Conservation (phyloP, 768 basidiomycete genomes). For the Tylopilus balloui region DNA sequence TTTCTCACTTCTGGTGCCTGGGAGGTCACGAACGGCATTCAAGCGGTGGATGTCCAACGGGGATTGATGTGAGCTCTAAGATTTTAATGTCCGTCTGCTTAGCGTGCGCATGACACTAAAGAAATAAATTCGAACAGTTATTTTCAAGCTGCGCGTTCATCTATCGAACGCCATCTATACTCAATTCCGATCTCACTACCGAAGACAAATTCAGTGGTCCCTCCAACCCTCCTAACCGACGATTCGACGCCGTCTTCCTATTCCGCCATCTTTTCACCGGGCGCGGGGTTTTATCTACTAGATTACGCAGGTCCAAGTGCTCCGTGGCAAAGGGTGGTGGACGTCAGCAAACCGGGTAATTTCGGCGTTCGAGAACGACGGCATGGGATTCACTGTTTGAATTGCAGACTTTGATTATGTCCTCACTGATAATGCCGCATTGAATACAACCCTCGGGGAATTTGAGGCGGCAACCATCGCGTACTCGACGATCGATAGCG, state of each 20-base stretch:
- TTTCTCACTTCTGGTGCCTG: constrained; percentile 87
- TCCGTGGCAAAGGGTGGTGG: constrained; percentile 82
- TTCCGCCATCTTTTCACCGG: constrained; percentile 73
- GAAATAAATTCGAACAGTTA: constrained; percentile 51
- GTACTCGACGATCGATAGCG: constrained; percentile 69
- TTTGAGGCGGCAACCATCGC: constrained; percentile 71
- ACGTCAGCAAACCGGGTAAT: constrained; percentile 46
- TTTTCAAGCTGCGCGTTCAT: constrained; percentile 82
- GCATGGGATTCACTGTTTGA: neutral
- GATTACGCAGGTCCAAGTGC: constrained; percentile 75
- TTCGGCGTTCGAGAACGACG: constrained; percentile 3
- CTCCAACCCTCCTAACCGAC: constrained; percentile 53
- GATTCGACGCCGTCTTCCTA: constrained; percentile 51
- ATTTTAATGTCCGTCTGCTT: constrained; percentile 31
- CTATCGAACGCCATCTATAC: constrained; percentile 80
- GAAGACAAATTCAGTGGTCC: constrained; percentile 28
- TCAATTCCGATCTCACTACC: constrained; percentile 65
- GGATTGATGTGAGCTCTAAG: constrained; percentile 61
- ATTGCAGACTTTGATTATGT: constrained; percentile 55
- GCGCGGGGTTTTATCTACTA: constrained; percentile 79
- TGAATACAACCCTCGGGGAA: constrained; percentile 58
- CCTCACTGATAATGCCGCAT: constrained; percentile 64
- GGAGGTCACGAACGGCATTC: constrained; percentile 80
- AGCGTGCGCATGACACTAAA: constrained; percentile 20
- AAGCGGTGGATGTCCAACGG: constrained; percentile 62